Conservation (phyloP, 345 rosid genomes). For the Lenwebbia sp. region DNA sequence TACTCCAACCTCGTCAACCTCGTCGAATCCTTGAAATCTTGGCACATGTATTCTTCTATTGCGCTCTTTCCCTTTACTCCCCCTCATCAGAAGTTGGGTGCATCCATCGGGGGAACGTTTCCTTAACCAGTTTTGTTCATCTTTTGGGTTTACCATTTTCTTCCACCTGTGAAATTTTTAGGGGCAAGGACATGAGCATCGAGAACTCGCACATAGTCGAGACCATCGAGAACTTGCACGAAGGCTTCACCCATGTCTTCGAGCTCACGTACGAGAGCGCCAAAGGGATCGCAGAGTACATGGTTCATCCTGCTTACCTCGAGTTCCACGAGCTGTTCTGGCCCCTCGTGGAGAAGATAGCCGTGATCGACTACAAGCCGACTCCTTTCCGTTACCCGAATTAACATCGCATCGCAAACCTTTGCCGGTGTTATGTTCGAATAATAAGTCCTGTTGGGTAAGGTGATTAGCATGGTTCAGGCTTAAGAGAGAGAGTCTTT, state of each 20-base stretch:
- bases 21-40: constrained; percentile 72
- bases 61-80: too few species aligned
- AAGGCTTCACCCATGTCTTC: constrained; percentile 80
- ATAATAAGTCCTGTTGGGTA: background rate
- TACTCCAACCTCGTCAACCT: constrained; percentile 60
- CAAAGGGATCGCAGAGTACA: constrained; percentile 49
- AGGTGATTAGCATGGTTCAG: too few species aligned
- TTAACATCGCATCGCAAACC: background rate
- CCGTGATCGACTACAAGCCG: constrained; percentile 61
- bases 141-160: too few species aligned
- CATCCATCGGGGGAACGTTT: too few species aligned
- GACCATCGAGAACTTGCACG: constrained; percentile 61
- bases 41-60: constrained; percentile 55
- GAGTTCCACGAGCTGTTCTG: constrained; percentile 36
- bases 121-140: too few species aligned
- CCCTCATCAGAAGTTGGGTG: too few species aligned
- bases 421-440: background rate
- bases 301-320: constrained; percentile 55
- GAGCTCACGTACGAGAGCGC: constrained; percentile 60
- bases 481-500: too few species aligned
- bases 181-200: constrained; percentile 69
- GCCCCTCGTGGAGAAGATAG: constrained; percentile 36
- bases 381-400: constrained; percentile 19
- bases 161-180: too few species aligned
- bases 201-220: too few species aligned